phyloP scores from a whole-genome alignment of 2,329 filamentous ascomycete species.

The Nemania sp. region DNA sequence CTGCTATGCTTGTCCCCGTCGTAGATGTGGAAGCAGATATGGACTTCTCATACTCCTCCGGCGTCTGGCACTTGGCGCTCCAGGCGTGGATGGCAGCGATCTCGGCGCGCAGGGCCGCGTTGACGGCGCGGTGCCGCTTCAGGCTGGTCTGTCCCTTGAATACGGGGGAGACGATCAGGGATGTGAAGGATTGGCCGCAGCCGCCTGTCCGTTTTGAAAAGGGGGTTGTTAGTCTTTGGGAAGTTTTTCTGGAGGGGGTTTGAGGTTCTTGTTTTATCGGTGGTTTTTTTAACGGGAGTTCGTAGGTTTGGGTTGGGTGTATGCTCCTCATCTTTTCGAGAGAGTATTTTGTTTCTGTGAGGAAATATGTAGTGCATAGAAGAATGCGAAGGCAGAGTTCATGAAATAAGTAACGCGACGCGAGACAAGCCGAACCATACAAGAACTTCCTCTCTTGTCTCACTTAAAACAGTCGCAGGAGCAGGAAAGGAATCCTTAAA shows the following conservation, averaged over 20 bases:
- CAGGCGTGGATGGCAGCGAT: constrained; percentile 92
- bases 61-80: constrained; percentile 92
- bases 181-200: constrained; percentile 64
- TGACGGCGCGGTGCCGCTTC: constrained; percentile 84
- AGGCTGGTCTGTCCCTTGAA: constrained; percentile 76
- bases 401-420: too few species aligned
- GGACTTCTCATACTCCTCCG: constrained; percentile 78
- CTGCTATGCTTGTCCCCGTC: too few species aligned
- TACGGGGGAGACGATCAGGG: constrained; percentile 64
- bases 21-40: background rate
- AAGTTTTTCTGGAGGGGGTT: background rate
- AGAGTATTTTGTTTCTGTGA: too few species aligned
- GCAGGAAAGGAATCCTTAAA: too few species aligned
- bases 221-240: background rate
- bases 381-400: too few species aligned
- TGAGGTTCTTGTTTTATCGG: background rate
- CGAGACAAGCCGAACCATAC: too few species aligned
- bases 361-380: background rate
- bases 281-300: too few species aligned
- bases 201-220: constrained; percentile 48
- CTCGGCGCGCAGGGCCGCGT: constrained; percentile 79
- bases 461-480: too few species aligned
- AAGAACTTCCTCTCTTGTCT: too few species aligned
- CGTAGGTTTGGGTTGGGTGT: background rate
- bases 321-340: too few species aligned